Base-by-base conservation (phyloP, 352 stramenopile genomes). In the Pythium sukuiense region DNA sequence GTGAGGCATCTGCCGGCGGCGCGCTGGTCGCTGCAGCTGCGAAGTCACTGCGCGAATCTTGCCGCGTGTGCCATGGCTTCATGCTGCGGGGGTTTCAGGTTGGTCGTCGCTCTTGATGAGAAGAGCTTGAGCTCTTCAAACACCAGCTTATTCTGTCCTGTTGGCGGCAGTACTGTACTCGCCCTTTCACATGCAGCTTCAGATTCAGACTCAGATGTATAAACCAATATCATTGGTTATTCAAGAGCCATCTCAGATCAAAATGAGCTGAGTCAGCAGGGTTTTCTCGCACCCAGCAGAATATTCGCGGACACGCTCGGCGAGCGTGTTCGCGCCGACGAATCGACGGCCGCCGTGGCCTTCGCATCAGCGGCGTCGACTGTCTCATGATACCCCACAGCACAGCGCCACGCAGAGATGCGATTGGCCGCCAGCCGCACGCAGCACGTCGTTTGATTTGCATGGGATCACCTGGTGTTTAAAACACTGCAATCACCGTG, bases 21-120 rank as follows among this genome's bases (percentile, higher is more conserved):
- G 37, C 35, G 20, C 29, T 18, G 18, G 43, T 26, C 49, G 59
- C 46, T 52, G 45, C 60, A 57, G 45, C 24, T 50, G 30, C 55
- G 39, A 72, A 72, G 41, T 72, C 65, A 27, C 65, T 72, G 49
- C 55, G 46, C 46, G 48, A 35, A 49, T 55, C 63, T 45, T 30
- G 50, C 24, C 46, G n/a, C 41, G 41, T 37, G 18, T 49, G 35
- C 65, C 50, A 66, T 63, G 65, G 65, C 58, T 59, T 62, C 65
- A 71, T 71, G 26, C 11, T 59, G n/a, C 37, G 16, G 41, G 14
- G 37, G 37, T 43, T 43, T 52, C 45, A 1, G 24, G 45, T 27
- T 52, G 14, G 20, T 52, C 45, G 13, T 52, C 16, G 16, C 37
- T 2, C 20, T 24, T 24, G 20, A 24, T 24, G 20, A 24, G 20